phyloP scores from a whole-genome alignment of 2,329 filamentous ascomycete species.

The Phialocephala subalpina region DNA sequence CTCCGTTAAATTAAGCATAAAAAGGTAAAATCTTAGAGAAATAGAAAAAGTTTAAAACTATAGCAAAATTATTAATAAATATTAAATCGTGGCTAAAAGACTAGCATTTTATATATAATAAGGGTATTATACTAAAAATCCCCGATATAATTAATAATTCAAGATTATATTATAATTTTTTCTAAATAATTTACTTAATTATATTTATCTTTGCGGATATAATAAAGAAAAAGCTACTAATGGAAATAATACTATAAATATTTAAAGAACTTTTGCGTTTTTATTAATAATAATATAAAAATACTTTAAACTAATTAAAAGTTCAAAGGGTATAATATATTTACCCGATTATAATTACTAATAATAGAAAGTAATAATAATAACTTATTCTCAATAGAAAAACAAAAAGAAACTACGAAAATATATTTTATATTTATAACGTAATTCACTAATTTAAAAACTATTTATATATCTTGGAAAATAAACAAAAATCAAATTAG shows the following conservation, averaged over 20 bases:
- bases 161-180: too few relatives aligned
- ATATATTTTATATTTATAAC: too few relatives aligned
- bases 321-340: background rate
- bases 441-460: background rate
- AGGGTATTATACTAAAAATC: too few relatives aligned
- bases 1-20: background rate
- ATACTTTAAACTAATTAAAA: background rate
- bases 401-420: background rate
- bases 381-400: background rate
- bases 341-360: background rate
- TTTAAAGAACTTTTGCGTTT: background rate
- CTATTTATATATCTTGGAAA: background rate
- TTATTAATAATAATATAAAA: background rate
- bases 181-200: too few relatives aligned
- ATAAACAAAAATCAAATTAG: background rate
- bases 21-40: background rate
- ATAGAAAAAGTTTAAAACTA: background rate
- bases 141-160: too few relatives aligned
- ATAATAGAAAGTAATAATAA: background rate
- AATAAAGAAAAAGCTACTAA: background rate
- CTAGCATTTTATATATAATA: too few relatives aligned
- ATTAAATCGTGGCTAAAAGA: background rate
- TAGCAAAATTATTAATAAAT: background rate
- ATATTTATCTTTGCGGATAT: too few relatives aligned
- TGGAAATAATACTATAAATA: background rate